phyloP scores from a whole-genome alignment of 495 filamentous ascomycete genomes.

The Daldinia loculata region DNA sequence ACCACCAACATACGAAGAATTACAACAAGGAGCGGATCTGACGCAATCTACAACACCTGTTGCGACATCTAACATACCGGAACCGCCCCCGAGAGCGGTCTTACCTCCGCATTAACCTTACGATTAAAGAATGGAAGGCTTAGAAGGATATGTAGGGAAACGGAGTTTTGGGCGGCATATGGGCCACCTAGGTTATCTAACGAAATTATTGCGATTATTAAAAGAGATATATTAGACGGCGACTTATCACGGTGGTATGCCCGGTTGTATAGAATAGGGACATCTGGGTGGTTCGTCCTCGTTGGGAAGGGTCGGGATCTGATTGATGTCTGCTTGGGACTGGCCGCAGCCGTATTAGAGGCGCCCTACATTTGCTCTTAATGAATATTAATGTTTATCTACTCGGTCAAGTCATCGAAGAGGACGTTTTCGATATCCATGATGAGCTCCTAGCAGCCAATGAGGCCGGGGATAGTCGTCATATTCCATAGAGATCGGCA shows the following conservation, averaged over 20 bases:
- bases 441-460: not conserved
- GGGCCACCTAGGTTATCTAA: constrained; percentile 14
- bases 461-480: not conserved
- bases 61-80: constrained; percentile 24
- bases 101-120: constrained; percentile 19
- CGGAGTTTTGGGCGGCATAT: constrained; percentile 21
- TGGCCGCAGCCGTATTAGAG: constrained; percentile 10
- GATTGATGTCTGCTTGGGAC: constrained; percentile 8
- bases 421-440: not conserved
- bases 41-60: constrained; percentile 12
- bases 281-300: constrained; percentile 3
- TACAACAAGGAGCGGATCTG: constrained; percentile 14
- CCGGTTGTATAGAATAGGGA: constrained; percentile 22
- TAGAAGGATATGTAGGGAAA: constrained; percentile 6
- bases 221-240: constrained; percentile 14
- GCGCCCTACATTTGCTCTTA: constrained; percentile 14
- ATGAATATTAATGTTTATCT: constrained; percentile 10
- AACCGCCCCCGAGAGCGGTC: constrained; percentile 38
- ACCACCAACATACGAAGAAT: constrained; percentile 37
- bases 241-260: not conserved
- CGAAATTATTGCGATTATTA: not conserved
- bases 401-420: not conserved
- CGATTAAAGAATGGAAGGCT: not conserved
- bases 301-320: not conserved
- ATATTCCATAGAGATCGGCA: not conserved